Base-by-base conservation (phyloP, 164 flowering plant genomes). In the Magnolia changhungtana region DNA sequence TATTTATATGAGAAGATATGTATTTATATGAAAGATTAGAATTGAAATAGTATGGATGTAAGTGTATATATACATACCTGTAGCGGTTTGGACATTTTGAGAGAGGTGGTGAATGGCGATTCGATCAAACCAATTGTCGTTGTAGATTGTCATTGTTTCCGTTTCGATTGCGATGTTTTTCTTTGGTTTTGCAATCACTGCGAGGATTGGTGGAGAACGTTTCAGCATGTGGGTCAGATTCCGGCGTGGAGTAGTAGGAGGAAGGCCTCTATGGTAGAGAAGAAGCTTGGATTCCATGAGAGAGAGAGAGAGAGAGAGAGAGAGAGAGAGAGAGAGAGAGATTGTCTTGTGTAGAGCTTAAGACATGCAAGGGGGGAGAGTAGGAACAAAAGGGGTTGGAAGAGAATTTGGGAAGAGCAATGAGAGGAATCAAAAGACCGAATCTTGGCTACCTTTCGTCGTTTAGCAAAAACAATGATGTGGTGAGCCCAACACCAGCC, bases 81-180 rank as follows among this genome's bases (percentile, higher is more conserved):
- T 76, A 14, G 89, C 76, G 27, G 80, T 80, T 82, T 91, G 98
- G 51, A 95, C 76, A 72, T 77, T 85, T 50, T 81, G 76, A 9
- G 98, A 92, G 18, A 95, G 85, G 82, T 92, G 79, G 50, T 87
- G 79, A 24, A 89, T 90, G 76, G 98, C 98, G 4, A 88, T 16
- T 8, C 70, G 84, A 37, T 89, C 90, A 50, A 90, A 85, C 96
- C 93, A 93, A 75, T 72, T 87, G 58, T 95, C 98, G 0, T 82
- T 77, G 76, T 90, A 82, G 19, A 69, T 79, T 29, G 67, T 77
- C 13, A 18, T 67, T 13, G n/a, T 7, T 8, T 76, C 74, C 52
- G 64, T 70, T 29, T 20, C 31, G 18, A 50, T 75, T 5, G 61
- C 71, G 16, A 14, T 61, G 61, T 68, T 63, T 20, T 78, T 80